A percentile compares a stretch with the other conserved stretches of the same genome.
phyloP scores from a whole-genome alignment of 2,329 filamentous ascomycete species.

The Paraconiothyrium brasiliense region DNA sequence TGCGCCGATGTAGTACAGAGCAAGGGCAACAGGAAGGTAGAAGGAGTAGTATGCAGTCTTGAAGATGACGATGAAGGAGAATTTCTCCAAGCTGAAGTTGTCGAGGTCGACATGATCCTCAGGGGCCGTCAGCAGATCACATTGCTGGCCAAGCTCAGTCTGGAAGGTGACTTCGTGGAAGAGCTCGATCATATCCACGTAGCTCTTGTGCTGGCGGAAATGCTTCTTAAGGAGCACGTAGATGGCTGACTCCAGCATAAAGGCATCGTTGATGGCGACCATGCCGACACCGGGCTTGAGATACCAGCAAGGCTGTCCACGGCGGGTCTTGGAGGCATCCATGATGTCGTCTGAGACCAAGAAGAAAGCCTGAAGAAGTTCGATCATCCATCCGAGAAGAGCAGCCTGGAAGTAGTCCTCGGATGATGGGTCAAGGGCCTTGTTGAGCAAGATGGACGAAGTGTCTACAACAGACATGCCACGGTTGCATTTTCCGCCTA shows the following conservation, averaged over 20 bases:
- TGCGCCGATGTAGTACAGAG: conserved; percentile 83
- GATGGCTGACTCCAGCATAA: conserved; percentile 92
- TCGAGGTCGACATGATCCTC: conserved; percentile 91
- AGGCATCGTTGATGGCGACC: conserved; percentile 98
- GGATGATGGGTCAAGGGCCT: conserved; percentile 72
- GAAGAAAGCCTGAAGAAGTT: conserved; percentile 98
- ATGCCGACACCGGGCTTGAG: conserved; percentile 87
- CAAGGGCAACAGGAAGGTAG: conserved; percentile 94
- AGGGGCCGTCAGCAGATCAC: conserved; percentile 93
- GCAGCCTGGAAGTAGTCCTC: conserved; percentile 86
- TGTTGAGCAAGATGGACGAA: conserved; percentile 77
- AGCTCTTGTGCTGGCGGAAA: conserved; percentile 86
- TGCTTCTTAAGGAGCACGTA: conserved; percentile 92
- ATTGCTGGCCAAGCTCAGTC: conserved; percentile 94
- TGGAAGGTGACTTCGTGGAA: conserved; percentile 96
- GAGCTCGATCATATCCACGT: conserved; percentile 91
- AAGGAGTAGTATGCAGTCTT: conserved; percentile 99
- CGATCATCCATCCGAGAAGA: conserved; percentile 94
- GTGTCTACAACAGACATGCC: conserved; percentile 98
- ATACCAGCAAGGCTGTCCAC: conserved; percentile 97
- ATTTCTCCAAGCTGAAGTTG: conserved; percentile 96
- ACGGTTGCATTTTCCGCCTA: conserved; percentile 98
- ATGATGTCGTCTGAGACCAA: conserved; percentile 99
- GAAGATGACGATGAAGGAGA: conserved; percentile 98
- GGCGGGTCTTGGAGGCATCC: conserved; percentile 94